Evolutionary conservation across 148 eudicot species (phyloP).

Genomic region (Rhododendron molle): DNA sequence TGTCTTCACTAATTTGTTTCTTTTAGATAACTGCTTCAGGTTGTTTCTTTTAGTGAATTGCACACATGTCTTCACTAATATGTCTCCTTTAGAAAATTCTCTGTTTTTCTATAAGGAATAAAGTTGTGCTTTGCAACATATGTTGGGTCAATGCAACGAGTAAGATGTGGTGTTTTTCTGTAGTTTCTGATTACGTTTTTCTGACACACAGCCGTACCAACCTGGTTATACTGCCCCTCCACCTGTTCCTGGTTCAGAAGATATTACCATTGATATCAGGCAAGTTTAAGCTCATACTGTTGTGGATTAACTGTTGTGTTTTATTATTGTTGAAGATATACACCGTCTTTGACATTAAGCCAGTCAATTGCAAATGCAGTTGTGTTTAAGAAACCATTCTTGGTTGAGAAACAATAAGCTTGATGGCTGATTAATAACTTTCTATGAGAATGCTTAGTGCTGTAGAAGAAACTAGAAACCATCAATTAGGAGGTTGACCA

Average conservation of each 20-base stretch:
- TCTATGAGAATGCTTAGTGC: background rate
- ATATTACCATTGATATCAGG: slow-evolving; percentile 74
- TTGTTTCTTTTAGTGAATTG: background rate
- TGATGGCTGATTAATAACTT: background rate
- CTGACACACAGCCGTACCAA: slow-evolving; percentile 53
- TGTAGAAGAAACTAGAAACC: background rate
- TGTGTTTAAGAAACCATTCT: background rate
- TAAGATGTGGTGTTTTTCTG: background rate
- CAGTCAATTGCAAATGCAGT: background rate
- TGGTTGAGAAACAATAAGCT: background rate
- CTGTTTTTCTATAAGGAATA: background rate
- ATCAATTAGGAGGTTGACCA: background rate
- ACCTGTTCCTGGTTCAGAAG: slow-evolving; percentile 42
- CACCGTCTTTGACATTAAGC: background rate
- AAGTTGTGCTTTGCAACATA: background rate
- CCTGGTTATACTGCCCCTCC: slow-evolving; percentile 85
- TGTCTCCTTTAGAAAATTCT: background rate
- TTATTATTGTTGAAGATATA: background rate
- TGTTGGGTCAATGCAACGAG: background rate
- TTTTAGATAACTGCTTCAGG: background rate
- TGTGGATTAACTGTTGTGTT: background rate
- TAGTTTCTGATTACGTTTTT: background rate
- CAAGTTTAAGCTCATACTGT: slow-evolving; percentile 15
- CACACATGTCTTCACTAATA: background rate
- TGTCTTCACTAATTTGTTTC: background rate